Evolutionary conservation across 805 yeast species (phyloP), one percentile per base, ranked within the genome.

Genomic region (Candida manassasensis): DNA sequence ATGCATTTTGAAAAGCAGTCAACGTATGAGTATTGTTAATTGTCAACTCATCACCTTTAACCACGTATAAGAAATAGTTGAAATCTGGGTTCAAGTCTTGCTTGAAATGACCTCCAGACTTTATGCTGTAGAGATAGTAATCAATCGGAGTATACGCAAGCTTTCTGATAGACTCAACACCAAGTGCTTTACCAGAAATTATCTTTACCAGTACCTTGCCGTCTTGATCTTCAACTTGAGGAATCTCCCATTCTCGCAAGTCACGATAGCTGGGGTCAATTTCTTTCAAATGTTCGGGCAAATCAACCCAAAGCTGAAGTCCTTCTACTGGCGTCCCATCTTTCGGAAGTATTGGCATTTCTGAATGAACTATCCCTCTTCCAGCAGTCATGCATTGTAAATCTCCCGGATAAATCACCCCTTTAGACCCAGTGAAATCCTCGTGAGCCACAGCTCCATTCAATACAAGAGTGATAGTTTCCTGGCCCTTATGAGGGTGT

Each of bases 381-480:
- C 95, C 95, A 4, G 95, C 95, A 18, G 95, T 86, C 95, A 86
- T 86, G 57, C 85, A 85, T 57, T 86, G 96, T 44, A 87, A 63
- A 53, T 86, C 96, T 37, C 95, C 95, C 4, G 85, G 77, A 40
- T 73, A 68, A 34, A 87, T 60, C 6, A 84, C 67, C 37, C 95
- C 95, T 35, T 72, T 69, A 11, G 81, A 63, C 1, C 95, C 95
- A 2, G 93, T 83, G 60, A 86, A 84, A 54, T 87, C 96, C 35
- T 53, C 65, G 37, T 61, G 67, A 6, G 63, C 64, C 36, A 61
- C 48, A 0, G 61, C 61, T 21, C 67, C 64, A 27, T 52, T 43
- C 26, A 51, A 38, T 35, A 59, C 44, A 24, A 50, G 47, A 12
- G 65, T 57, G 28, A 61, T 52, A 28, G 65, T 61, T 43, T 57